Conservation (phyloP, 495 filamentous ascomycete genomes). For the Viridothelium virens region DNA sequence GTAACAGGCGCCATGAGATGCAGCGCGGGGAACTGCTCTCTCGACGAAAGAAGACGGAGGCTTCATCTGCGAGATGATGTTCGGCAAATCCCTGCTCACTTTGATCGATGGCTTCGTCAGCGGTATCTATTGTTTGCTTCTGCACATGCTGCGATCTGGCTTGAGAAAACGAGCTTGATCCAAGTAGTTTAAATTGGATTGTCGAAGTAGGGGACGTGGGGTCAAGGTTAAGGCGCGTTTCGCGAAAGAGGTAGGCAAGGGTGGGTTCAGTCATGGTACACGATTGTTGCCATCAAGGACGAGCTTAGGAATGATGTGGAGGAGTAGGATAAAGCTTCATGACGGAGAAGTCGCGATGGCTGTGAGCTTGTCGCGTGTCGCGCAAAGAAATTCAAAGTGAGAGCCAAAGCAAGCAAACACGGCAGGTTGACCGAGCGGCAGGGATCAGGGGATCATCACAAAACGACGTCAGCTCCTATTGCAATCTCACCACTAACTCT, state of each 20-base stretch:
- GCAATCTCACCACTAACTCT: not conserved
- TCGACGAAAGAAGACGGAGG: slow-evolving; percentile 76
- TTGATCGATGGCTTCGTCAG: slow-evolving; percentile 44
- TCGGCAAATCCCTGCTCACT: slow-evolving; percentile 68
- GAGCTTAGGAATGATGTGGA: not conserved
- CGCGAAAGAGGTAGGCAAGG: slow-evolving; percentile 57
- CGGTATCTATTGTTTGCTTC: slow-evolving; percentile 35
- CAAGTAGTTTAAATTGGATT: slow-evolving; percentile 66
- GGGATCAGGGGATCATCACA: not conserved
- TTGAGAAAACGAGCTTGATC: slow-evolving; percentile 33
- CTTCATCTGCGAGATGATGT: slow-evolving; percentile 65
- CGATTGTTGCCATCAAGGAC: not conserved
- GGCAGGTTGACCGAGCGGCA: slow-evolving; percentile 3
- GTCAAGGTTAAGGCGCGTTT: slow-evolving; percentile 76
- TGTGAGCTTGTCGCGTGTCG: slow-evolving; percentile 9
- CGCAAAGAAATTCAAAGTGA: not conserved
- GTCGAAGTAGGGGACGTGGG: slow-evolving; percentile 59
- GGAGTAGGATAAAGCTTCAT: not conserved
- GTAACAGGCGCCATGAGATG: slow-evolving; percentile 84
- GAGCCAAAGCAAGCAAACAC: not conserved
- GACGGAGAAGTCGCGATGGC: not conserved
- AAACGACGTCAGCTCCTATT: not conserved
- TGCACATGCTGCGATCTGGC: slow-evolving; percentile 27
- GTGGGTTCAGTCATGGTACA: slow-evolving; percentile 28
- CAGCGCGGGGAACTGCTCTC: slow-evolving; percentile 65